phyloP scores from a whole-genome alignment of 495 filamentous ascomycete genomes.

The Pseudomonodictys pantanalensis region DNA sequence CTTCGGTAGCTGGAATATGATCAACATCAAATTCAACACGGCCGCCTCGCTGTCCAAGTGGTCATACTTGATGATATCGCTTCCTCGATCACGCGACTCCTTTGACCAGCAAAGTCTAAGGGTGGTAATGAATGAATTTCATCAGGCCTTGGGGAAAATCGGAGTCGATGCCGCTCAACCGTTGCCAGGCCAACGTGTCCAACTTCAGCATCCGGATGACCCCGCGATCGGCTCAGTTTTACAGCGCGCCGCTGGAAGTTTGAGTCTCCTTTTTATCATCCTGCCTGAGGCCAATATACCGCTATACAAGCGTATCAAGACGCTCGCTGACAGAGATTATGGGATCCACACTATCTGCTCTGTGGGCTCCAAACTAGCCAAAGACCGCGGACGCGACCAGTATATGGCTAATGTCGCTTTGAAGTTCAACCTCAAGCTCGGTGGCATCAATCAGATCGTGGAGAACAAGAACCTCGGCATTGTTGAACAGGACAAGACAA shows the following conservation, averaged over 20 bases:
- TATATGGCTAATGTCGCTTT: constrained; percentile 72
- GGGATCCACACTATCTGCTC: constrained; percentile 66
- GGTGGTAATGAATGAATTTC: constrained; percentile 14
- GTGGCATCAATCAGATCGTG: constrained; percentile 70
- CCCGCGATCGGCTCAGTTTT: constrained; percentile 10
- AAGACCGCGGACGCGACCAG: constrained; percentile 39
- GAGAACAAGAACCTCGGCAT: constrained; percentile 47
- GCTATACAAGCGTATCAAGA: constrained; percentile 67
- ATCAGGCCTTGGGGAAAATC: constrained; percentile 6
- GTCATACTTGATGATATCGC: constrained; percentile 12
- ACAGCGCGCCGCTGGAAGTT: constrained; percentile 9
- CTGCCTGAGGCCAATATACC: constrained; percentile 49
- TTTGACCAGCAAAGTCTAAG: constrained; percentile 7
- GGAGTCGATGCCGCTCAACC: constrained; percentile 9
- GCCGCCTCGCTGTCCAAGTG: neutral
- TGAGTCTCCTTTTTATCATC: constrained; percentile 59
- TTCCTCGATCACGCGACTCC: constrained; percentile 3
- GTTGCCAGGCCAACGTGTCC: constrained; percentile 7
- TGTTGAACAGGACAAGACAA: constrained; percentile 57
- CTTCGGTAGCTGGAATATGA: constrained; percentile 21
- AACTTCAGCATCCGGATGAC: constrained; percentile 7
- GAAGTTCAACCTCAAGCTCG: constrained; percentile 86
- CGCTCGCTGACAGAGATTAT: constrained; percentile 56
- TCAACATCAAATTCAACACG: constrained; percentile 15
- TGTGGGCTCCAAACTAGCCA: constrained; percentile 51